These are phyloP conservation scores for Apophysomyces variabilis DNA, from an alignment of 371 early-diverging fungal species.

Conservation along the genomic window DNA sequence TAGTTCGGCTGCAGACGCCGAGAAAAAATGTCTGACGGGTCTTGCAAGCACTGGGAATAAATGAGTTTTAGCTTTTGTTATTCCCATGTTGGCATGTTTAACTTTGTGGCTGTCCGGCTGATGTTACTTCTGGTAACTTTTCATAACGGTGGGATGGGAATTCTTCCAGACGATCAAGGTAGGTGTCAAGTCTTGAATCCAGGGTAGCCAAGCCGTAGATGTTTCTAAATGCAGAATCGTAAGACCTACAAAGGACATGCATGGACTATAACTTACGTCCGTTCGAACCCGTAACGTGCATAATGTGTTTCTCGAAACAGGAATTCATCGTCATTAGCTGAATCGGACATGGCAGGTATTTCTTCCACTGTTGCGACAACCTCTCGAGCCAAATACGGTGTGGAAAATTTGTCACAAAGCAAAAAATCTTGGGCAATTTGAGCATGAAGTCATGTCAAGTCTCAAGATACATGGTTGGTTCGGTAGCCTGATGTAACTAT, in stretches of 20 bases:
- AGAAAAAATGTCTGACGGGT: conserved; percentile 44
- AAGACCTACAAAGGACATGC: not conserved
- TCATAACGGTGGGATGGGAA: conserved; percentile 52
- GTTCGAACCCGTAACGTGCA: conserved; percentile 49
- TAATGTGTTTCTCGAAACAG: conserved; percentile 54
- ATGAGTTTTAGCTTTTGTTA: not conserved
- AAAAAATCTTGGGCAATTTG: no score
- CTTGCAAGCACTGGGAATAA: conserved; percentile 11
- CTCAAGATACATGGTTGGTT: no score
- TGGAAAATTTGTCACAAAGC: no score
- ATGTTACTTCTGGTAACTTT: conserved; percentile 24
- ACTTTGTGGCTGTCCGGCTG: conserved; percentile 29
- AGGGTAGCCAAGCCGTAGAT: conserved; percentile 47
- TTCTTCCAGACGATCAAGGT: conserved; percentile 41
- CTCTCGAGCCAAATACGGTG: no score
- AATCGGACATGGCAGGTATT: conserved; percentile 2
- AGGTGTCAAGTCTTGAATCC: conserved; percentile 43
- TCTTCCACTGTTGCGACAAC: no score
- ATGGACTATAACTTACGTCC: conserved; percentile 40
- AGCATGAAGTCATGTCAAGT: no score
- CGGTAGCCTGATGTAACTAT: no score
- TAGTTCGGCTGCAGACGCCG: conserved; percentile 48
- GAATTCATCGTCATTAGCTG: conserved; percentile 29
- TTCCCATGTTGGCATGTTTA: not conserved
- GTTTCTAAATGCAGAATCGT: conserved; percentile 31